A percentile compares a stretch with the other conserved stretches of the same genome.
phyloP scores from a whole-genome alignment of 257 asterid species.

The Fraxinus cuspidata region DNA sequence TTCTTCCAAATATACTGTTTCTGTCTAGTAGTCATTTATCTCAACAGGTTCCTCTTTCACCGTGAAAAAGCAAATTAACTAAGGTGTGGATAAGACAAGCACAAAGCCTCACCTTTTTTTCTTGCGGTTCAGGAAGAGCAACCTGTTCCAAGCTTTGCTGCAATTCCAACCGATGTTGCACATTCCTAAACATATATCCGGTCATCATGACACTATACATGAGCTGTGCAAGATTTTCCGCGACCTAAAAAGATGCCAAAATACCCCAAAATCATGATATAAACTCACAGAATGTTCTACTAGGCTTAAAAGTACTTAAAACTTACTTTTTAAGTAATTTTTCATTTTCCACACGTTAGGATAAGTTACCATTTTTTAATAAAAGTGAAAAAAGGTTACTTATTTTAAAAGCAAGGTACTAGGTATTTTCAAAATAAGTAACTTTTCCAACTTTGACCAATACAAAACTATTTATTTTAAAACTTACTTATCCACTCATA shows the following conservation, averaged over 20 bases:
- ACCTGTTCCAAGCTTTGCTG: conserved; percentile 94
- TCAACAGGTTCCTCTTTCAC: conserved; percentile 7
- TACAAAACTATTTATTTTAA: neutral
- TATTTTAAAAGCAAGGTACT: neutral
- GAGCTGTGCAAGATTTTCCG: conserved; percentile 96
- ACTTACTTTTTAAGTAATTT: conserved; percentile 2
- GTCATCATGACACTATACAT: conserved; percentile 99
- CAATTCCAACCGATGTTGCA: conserved; percentile 84
- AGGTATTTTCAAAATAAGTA: neutral
- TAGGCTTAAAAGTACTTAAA: neutral
- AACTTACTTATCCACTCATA: neutral
- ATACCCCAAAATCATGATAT: conserved; percentile 24
- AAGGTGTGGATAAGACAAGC: conserved; percentile 17
- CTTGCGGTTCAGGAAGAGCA: conserved; percentile 92
- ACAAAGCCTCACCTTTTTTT: conserved; percentile 44
- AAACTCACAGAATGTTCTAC: neutral
- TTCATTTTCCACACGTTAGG: neutral
- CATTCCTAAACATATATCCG: conserved; percentile 96
- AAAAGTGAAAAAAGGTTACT: neutral
- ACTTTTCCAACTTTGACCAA: neutral
- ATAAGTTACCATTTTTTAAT: neutral
- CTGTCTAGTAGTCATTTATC: neutral
- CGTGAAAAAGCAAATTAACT: neutral
- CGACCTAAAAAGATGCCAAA: conserved; percentile 56
- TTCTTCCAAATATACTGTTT: conserved; percentile 12